phyloP scores from a whole-genome alignment of 805 yeast species.

The Spencermartinsiella europaea region DNA sequence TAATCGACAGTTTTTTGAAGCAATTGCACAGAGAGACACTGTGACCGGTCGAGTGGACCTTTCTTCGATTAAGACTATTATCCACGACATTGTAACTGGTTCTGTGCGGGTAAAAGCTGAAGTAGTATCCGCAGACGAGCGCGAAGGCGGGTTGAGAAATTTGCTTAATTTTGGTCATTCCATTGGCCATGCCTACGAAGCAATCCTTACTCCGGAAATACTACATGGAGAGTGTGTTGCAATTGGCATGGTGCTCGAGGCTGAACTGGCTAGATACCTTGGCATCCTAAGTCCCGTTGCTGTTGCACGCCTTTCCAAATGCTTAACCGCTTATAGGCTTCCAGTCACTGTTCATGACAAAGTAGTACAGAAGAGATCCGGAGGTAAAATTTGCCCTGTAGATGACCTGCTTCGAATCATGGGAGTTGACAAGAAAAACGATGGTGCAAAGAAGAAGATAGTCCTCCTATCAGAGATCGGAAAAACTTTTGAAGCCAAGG shows the following conservation, averaged over 20 bases:
- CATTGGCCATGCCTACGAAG: slow-evolving; percentile 97
- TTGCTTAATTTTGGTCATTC: slow-evolving; percentile 93
- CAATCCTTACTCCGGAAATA: slow-evolving; percentile 93
- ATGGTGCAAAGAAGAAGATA: slow-evolving; percentile 83
- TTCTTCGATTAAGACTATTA: slow-evolving; percentile 61
- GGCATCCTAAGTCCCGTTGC: slow-evolving; percentile 90
- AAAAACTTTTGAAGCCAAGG: slow-evolving; percentile 79
- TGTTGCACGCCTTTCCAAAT: slow-evolving; percentile 81
- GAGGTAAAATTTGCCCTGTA: slow-evolving; percentile 68
- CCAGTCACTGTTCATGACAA: slow-evolving; percentile 77
- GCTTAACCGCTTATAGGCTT: slow-evolving; percentile 77
- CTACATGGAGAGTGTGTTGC: slow-evolving; percentile 99
- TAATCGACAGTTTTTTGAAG: slow-evolving; percentile 61
- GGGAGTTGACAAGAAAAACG: slow-evolving; percentile 96
- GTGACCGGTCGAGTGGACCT: slow-evolving; percentile 54
- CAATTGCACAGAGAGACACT: slow-evolving; percentile 48
- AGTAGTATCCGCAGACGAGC: slow-evolving; percentile 90
- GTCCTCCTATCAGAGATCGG: slow-evolving; percentile 84
- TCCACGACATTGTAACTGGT: slow-evolving; percentile 73
- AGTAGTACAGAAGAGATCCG: slow-evolving; percentile 61
- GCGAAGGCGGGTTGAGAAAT: slow-evolving; percentile 91
- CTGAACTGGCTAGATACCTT: slow-evolving; percentile 87
- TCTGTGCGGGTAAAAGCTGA: slow-evolving; percentile 88
- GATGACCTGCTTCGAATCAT: slow-evolving; percentile 71
- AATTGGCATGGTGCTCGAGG: slow-evolving; percentile 91